Percentiles rank a stretch among this genome's conserved stretches.
Conservation (phyloP, 345 rosid genomes). For the Zanthoxylum bungeanum region DNA sequence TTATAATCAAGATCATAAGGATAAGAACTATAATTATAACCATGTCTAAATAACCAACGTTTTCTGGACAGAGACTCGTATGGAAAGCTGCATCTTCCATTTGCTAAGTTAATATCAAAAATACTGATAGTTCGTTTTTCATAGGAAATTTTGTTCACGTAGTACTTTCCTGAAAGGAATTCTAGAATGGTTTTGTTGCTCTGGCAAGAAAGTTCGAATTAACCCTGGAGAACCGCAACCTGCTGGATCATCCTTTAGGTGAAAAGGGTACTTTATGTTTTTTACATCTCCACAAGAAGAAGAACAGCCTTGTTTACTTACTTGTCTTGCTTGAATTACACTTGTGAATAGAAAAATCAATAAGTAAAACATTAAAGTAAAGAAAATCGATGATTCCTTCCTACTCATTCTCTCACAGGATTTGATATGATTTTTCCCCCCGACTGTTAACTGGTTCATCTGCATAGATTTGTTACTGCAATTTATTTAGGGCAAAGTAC, state of each 20-base stretch:
- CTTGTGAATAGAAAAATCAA: constrained; percentile 4
- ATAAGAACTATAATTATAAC: too few relatives aligned
- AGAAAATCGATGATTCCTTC: background rate
- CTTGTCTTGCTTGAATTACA: constrained; percentile 18
- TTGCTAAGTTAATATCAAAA: constrained; percentile 32
- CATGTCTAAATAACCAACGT: too few relatives aligned
- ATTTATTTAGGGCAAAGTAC: background rate
- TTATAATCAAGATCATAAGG: too few relatives aligned
- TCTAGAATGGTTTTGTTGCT: constrained; percentile 27
- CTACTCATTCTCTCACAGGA: background rate
- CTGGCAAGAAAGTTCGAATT: constrained; percentile 30
- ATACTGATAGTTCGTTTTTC: constrained; percentile 6
- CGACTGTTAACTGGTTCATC: background rate
- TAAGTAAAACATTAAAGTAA: constrained; percentile 4
- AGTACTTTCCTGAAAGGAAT: constrained; percentile 21
- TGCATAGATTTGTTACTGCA: background rate
- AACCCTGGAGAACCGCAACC: constrained; percentile 25
- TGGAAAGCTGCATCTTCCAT: constrained; percentile 31
- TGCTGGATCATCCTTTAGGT: constrained; percentile 27
- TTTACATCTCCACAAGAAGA: constrained; percentile 35
- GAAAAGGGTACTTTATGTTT: constrained; percentile 37
- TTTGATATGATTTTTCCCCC: too few relatives aligned
- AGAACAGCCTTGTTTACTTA: constrained; percentile 14
- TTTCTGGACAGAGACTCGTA: constrained; percentile 21
- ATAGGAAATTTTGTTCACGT: constrained; percentile 28